phyloP scores from a whole-genome alignment of 2,329 filamentous ascomycete species.

The Stachybotrys echinatus region DNA sequence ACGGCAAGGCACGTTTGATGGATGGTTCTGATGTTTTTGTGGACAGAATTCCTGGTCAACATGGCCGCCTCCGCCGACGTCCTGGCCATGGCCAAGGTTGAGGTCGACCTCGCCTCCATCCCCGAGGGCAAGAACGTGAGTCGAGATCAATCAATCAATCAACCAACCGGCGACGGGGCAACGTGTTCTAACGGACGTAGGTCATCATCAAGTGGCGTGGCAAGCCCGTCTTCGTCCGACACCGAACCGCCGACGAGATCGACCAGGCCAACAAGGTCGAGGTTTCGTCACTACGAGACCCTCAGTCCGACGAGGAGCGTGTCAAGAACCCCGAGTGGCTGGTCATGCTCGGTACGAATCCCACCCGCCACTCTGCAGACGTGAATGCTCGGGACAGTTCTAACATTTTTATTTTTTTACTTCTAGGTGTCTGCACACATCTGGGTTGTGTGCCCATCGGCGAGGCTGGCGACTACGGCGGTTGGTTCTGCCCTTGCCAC shows the following conservation, averaged over 20 bases:
- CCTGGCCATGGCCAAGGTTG: conserved; percentile 98
- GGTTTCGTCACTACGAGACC: conserved; percentile 80
- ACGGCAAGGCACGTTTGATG: conserved; percentile 7
- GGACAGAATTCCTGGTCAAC: conserved; percentile 95
- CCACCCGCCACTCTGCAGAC: not conserved
- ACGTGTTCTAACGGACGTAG: conserved; percentile 32
- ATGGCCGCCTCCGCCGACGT: conserved; percentile 99
- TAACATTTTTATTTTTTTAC: too few species aligned
- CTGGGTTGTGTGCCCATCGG: conserved; percentile 98
- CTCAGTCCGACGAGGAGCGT: conserved; percentile 84
- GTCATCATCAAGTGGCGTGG: conserved; percentile 99
- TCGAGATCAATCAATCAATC: conserved; percentile 13
- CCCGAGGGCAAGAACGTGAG: conserved; percentile 99
- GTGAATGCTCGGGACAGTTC: not conserved
- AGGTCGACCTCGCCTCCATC: conserved; percentile 87
- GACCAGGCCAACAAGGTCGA: conserved; percentile 88
- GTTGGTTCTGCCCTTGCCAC: conserved; percentile 99
- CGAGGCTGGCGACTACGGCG: conserved; percentile 95
- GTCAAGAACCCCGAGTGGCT: conserved; percentile 99
- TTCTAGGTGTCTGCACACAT: conserved; percentile 93
- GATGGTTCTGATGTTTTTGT: conserved; percentile 19
- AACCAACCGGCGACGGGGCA: not conserved
- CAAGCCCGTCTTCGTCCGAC: conserved; percentile 99
- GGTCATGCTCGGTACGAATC: conserved; percentile 81
- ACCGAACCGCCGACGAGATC: conserved; percentile 91